phyloP scores from a whole-genome alignment of 2,329 filamentous ascomycete species.

The Venturiaceae sp. region DNA sequence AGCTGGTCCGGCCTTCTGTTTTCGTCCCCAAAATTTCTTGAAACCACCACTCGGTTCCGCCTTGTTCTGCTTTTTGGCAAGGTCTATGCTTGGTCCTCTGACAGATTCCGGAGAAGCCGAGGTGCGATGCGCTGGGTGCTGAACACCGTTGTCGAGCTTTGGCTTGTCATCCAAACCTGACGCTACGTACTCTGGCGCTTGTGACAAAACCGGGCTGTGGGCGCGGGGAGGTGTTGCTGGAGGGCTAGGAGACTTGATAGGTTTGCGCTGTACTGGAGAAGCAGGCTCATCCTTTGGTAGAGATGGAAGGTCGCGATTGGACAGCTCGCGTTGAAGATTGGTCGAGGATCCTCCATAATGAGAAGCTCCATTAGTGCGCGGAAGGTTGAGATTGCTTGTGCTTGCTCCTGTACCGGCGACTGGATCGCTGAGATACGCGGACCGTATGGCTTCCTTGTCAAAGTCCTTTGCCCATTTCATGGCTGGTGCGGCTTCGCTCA shows the following conservation, averaged over 20 bases:
- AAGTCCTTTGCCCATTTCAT: slow-evolving; percentile 98
- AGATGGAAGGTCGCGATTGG: slow-evolving; percentile 31
- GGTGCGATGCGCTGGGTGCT: slow-evolving; percentile 33
- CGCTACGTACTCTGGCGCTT: slow-evolving; percentile 10
- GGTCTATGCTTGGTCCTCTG: slow-evolving; percentile 12
- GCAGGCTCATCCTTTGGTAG: slow-evolving; percentile 21
- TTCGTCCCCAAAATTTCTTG: slow-evolving; percentile 29
- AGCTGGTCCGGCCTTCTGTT: slow-evolving; percentile 14
- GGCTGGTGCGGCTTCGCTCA: slow-evolving; percentile 80
- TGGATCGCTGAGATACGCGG: slow-evolving; percentile 71
- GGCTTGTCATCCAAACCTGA: slow-evolving; percentile 20
- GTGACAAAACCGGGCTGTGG: neutral
- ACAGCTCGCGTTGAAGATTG: slow-evolving; percentile 8
- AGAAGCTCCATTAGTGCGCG: neutral
- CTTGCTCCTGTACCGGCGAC: slow-evolving; percentile 58
- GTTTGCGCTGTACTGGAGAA: slow-evolving; percentile 8
- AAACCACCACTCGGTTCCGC: slow-evolving; percentile 24
- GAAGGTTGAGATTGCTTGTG: slow-evolving; percentile 13
- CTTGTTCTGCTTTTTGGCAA: slow-evolving; percentile 27
- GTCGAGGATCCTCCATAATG: slow-evolving; percentile 1
- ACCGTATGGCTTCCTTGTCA: slow-evolving; percentile 77
- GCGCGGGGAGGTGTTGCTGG: slow-evolving; percentile 17
- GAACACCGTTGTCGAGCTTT: slow-evolving; percentile 13
- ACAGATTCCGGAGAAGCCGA: slow-evolving; percentile 17
- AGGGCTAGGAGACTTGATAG: slow-evolving; percentile 10